Conservation (phyloP, 192 early-diverging fungal species). For the Oehlia diaphana region DNA sequence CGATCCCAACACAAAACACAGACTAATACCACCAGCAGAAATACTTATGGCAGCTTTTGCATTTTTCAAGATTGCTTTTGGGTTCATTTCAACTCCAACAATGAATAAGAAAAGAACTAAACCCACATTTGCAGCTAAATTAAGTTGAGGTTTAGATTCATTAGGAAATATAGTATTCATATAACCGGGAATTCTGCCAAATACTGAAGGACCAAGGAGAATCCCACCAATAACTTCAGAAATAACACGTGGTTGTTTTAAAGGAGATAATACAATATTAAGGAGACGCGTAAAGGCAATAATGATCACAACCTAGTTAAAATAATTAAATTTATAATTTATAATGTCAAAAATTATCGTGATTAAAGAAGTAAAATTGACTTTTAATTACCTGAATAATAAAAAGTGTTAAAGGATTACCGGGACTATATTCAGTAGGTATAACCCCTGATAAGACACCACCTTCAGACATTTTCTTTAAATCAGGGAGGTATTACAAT, state of each 20-base stretch:
- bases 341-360: not conserved
- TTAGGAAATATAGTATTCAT: constrained; percentile 70
- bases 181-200: constrained; percentile 76
- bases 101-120: constrained; percentile 89
- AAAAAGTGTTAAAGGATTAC: not conserved
- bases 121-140: constrained; percentile 83
- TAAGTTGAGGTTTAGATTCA: constrained; percentile 67
- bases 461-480: not conserved
- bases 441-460: not conserved
- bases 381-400: constrained; percentile 1
- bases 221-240: constrained; percentile 91
- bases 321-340: not conserved
- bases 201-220: constrained; percentile 81
- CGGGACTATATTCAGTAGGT: not conserved
- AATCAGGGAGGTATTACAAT: no score
- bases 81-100: constrained; percentile 84
- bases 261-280: constrained; percentile 53
- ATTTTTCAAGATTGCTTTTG: constrained; percentile 54
- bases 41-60: constrained; percentile 60
- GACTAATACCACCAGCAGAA: constrained; percentile 73
- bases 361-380: not conserved
- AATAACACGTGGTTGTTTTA: constrained; percentile 85
- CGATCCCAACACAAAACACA: constrained; percentile 79
- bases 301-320: constrained; percentile 58
- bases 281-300: constrained; percentile 71